These are phyloP conservation scores for Thecaphora frezii DNA, from an alignment of 1,284 basidiomycete species.

Conservation along the genomic window DNA sequence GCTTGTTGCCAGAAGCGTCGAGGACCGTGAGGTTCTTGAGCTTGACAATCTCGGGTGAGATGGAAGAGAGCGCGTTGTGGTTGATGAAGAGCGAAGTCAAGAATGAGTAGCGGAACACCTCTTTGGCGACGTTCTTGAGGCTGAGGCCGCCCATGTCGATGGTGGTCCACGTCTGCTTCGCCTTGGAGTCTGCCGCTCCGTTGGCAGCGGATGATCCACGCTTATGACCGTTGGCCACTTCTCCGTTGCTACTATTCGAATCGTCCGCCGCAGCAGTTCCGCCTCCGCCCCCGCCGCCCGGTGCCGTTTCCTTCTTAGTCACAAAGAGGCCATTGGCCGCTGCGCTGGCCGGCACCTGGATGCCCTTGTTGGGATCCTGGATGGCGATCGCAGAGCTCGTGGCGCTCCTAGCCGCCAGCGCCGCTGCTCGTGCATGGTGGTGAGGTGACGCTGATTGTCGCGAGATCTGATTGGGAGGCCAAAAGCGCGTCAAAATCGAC, in stretches of 20 bases:
- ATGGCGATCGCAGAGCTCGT: conserved; percentile 61
- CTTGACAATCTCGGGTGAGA: conserved; percentile 82
- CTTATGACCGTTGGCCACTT: conserved; percentile 10
- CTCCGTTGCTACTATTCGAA: conserved; percentile 12
- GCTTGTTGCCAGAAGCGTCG: conserved; percentile 87
- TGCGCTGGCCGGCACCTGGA: conserved; percentile 45
- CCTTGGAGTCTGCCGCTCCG: conserved; percentile 11
- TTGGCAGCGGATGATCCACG: conserved; percentile 21
- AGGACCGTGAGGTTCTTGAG: conserved; percentile 85
- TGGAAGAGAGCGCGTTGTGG: conserved; percentile 80
- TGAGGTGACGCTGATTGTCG: conserved; percentile 64
- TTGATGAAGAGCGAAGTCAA: conserved; percentile 95
- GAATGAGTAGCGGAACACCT: conserved; percentile 86
- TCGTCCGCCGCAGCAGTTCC: not conserved
- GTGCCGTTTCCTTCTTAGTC: conserved; percentile 31
- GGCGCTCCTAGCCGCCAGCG: conserved; percentile 64
- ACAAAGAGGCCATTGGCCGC: conserved; percentile 61
- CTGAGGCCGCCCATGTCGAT: conserved; percentile 95
- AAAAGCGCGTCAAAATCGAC: too few relatives aligned
- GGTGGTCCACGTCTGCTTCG: conserved; percentile 71
- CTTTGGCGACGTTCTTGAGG: conserved; percentile 83
- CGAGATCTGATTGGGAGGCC: conserved; percentile 58
- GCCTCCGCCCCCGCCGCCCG: conserved; percentile 17
- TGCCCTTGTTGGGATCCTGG: conserved; percentile 62
- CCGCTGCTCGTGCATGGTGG: conserved; percentile 65